Evolutionary conservation across 2,329 filamentous ascomycete genomes (phyloP).

Genomic region (Massarina eburnea): DNA sequence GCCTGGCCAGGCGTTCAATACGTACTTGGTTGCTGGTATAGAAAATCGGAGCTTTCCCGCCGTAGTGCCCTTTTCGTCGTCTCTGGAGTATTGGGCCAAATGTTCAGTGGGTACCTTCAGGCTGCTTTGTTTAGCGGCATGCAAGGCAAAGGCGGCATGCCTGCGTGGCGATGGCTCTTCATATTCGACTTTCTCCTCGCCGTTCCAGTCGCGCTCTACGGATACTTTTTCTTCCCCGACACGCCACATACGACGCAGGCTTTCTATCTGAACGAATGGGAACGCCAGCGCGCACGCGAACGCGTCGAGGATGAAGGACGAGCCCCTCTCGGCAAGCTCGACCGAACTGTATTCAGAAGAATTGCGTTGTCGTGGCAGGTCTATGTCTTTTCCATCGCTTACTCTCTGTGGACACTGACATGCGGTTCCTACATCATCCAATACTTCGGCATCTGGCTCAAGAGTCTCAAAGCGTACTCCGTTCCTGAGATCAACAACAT

Average conservation of each 20-base stretch:
- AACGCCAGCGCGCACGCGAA: conserved; percentile 18
- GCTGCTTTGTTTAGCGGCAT: conserved; percentile 51
- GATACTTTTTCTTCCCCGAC: conserved; percentile 46
- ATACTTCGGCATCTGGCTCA: conserved; percentile 47
- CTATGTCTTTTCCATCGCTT: conserved; percentile 47
- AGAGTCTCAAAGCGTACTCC: conserved; percentile 36
- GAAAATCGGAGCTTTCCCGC: conserved; percentile 62
- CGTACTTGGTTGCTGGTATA: conserved; percentile 65
- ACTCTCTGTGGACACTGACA: conserved; percentile 45
- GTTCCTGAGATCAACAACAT: conserved; percentile 51
- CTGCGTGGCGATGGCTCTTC: conserved; percentile 57
- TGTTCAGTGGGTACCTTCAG: conserved; percentile 66
- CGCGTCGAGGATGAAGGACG: conserved; percentile 41
- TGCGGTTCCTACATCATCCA: conserved; percentile 46
- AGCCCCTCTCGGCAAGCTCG: conserved; percentile 41
- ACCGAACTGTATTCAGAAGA: conserved; percentile 42
- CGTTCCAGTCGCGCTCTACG: conserved; percentile 44
- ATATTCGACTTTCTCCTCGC: conserved; percentile 44
- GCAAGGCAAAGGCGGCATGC: conserved; percentile 52
- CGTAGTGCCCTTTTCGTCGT: conserved; percentile 63
- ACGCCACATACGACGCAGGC: conserved; percentile 48
- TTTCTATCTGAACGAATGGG: conserved; percentile 43
- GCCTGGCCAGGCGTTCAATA: conserved; percentile 52
- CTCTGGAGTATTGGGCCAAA: conserved; percentile 60
- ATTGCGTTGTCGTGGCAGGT: conserved; percentile 49